Evolutionary conservation across 2,329 filamentous ascomycete genomes (phyloP).

Genomic region (Fusarium acutatum): DNA sequence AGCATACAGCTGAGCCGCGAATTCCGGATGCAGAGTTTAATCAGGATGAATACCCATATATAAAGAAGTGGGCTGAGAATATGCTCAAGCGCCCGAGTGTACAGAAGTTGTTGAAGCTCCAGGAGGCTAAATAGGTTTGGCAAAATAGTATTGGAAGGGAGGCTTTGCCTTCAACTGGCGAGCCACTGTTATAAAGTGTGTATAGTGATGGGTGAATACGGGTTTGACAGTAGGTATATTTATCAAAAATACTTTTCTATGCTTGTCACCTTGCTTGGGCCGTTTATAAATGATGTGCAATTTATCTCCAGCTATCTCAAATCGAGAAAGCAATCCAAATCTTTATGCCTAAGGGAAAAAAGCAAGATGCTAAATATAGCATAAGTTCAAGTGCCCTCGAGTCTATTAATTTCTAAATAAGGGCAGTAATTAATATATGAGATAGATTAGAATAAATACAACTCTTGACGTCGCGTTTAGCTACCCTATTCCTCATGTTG

Average conservation of each 20-base stretch:
- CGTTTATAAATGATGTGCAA: no score
- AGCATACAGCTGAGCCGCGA: not conserved
- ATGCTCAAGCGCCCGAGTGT: not conserved
- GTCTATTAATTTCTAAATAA: fast-evolving
- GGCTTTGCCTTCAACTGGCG: fast-evolving
- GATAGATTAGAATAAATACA: fast-evolving
- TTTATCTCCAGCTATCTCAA: no score
- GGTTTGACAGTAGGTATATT: no score
- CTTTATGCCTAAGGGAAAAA: no score
- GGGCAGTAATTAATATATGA: fast-evolving
- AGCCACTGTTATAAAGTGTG: fast-evolving
- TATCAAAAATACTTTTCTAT: no score
- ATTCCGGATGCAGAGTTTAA: not conserved
- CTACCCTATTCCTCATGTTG: not conserved
- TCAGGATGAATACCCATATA: not conserved
- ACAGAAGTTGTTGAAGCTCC: not conserved
- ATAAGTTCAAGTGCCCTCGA: no score
- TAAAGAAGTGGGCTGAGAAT: not conserved
- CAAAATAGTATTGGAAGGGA: fast-evolving
- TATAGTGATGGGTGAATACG: fast-evolving
- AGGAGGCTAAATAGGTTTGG: not conserved
- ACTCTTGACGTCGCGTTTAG: fast-evolving
- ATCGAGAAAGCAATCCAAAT: no score
- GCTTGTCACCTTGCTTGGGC: no score
- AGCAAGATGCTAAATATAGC: no score